Conservation (phyloP, 441 rosid genomes). For the Raphanus hybrid region DNA sequence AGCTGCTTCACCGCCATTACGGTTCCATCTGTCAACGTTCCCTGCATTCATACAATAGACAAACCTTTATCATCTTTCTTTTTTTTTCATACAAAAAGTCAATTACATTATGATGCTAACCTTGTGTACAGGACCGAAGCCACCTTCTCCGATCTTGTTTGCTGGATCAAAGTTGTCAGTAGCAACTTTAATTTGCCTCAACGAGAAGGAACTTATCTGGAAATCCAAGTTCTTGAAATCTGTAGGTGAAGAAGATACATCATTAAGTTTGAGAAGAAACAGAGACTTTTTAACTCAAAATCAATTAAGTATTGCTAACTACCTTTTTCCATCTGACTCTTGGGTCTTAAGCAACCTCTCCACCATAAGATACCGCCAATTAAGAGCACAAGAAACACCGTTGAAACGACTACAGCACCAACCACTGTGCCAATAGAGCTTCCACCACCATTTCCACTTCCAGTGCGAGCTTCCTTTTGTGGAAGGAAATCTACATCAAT, state of each 20-base stretch:
- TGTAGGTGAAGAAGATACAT: conserved; percentile 33
- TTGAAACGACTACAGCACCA: conserved; percentile 49
- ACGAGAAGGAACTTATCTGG: conserved; percentile 65
- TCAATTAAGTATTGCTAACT: not conserved
- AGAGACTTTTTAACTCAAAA: not conserved
- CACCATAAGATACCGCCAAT: conserved; percentile 51
- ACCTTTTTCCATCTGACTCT: conserved; percentile 51
- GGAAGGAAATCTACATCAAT: conserved; percentile 45
- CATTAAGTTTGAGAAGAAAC: conserved; percentile 11
- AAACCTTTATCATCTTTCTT: not conserved
- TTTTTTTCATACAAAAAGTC: not conserved
- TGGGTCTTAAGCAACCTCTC: conserved; percentile 47
- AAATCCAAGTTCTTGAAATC: conserved; percentile 67
- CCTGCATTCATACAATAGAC: conserved; percentile 44
- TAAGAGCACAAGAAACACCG: conserved; percentile 42
- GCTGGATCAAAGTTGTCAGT: conserved; percentile 65
- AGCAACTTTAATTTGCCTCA: conserved; percentile 76
- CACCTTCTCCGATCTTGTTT: conserved; percentile 91
- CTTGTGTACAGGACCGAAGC: conserved; percentile 93
- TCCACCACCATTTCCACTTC: conserved; percentile 25
- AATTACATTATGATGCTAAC: conserved; percentile 41
- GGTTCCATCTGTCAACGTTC: conserved; percentile 62
- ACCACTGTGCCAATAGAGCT: conserved; percentile 43
- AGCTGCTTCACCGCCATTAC: conserved; percentile 79
- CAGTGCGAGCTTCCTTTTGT: conserved; percentile 39